A percentile compares a stretch with the other conserved stretches of the same genome.
phyloP scores from a whole-genome alignment of 2,329 filamentous ascomycete species.

The Claviceps capensis region DNA sequence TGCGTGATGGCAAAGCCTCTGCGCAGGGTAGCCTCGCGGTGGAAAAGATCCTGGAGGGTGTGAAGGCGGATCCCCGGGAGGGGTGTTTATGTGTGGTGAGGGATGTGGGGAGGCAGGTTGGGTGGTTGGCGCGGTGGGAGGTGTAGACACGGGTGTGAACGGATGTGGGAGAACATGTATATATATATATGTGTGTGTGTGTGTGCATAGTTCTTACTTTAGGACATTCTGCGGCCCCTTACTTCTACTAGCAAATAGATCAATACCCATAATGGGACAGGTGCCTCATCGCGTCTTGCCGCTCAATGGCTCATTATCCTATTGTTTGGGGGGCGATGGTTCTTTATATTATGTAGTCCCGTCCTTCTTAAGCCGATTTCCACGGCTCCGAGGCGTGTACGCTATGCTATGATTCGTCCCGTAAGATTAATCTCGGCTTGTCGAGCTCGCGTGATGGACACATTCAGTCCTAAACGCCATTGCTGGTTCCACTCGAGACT shows the following conservation, averaged over 20 bases:
- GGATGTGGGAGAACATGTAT: not conserved
- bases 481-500: too few relatives aligned
- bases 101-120: constrained; percentile 64
- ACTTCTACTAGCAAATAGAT: not conserved
- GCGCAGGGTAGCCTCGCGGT: constrained; percentile 61
- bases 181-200: not conserved
- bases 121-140: constrained; percentile 71
- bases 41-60: constrained; percentile 34
- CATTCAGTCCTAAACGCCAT: constrained; percentile 19
- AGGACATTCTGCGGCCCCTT: not conserved
- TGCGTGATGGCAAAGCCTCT: constrained; percentile 60
- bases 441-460: constrained; percentile 29
- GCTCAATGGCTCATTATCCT: not conserved
- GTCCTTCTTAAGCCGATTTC: not conserved
- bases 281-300: too few relatives aligned
- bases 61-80: constrained; percentile 23
- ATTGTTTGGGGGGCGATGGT: not conserved
- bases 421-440: constrained; percentile 33
- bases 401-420: constrained; percentile 27
- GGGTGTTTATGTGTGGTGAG: constrained; percentile 62
- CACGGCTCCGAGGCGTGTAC: constrained; percentile 3
- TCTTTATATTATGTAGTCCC: too few relatives aligned
- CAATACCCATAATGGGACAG: not conserved
- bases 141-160: constrained; percentile 28
- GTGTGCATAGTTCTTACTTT: not conserved